phyloP scores from a whole-genome alignment of 1,284 basidiomycete species.

The Porodaedalea pini region DNA sequence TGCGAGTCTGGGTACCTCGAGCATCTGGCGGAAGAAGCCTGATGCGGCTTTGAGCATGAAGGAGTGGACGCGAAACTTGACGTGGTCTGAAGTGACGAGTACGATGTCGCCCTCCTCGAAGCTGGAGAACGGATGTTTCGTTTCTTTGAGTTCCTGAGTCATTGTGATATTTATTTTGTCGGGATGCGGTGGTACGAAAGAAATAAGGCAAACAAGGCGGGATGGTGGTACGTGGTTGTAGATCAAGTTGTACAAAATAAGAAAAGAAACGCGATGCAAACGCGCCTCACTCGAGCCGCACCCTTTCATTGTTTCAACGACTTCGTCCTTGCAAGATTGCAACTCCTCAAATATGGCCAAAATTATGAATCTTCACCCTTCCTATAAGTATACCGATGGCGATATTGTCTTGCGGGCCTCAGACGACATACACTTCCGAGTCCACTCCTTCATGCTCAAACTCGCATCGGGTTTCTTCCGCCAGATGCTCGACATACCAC shows the following conservation, averaged over 20 bases:
- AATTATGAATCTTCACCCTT: not conserved
- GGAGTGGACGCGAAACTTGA: conserved; percentile 15
- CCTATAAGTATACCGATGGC: conserved; percentile 23
- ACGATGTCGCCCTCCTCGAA: conserved; percentile 24
- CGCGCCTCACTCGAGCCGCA: no score
- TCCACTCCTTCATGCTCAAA: conserved; percentile 12
- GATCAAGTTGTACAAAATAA: no score
- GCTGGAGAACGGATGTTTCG: no score
- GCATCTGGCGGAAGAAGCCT: conserved; percentile 14
- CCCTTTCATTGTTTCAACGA: not conserved
- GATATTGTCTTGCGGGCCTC: conserved; percentile 13
- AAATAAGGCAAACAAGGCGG: no score
- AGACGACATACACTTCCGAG: conserved; percentile 13
- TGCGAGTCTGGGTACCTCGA: not conserved
- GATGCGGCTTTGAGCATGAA: conserved; percentile 13
- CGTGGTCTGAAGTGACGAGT: conserved; percentile 5
- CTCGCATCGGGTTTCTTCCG: conserved; percentile 14
- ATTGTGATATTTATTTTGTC: no score
- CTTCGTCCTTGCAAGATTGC: no score
- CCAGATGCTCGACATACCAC: conserved; percentile 13
- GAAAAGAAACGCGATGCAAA: no score
- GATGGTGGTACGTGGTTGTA: no score
- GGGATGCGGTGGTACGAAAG: no score
- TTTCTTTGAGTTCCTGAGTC: no score
- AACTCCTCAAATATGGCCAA: no score